phyloP scores from a whole-genome alignment of 2,329 filamentous ascomycete genomes.

The Nannizziopsis barbatae region DNA sequence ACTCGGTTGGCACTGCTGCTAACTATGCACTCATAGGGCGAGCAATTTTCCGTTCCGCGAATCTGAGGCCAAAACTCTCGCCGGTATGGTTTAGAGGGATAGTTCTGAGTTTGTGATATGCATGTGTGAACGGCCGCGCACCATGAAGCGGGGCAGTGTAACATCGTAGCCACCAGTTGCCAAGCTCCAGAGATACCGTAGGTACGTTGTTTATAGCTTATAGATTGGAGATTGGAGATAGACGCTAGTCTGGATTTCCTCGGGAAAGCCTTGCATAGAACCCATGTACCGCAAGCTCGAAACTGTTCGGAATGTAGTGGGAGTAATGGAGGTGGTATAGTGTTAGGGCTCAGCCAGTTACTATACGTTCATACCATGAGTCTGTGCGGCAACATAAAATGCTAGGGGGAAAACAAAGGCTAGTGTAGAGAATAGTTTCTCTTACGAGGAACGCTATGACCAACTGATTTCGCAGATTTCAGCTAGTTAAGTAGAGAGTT shows the following conservation, averaged over 20 bases:
- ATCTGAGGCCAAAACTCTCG: conserved; percentile 38
- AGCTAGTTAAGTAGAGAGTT: conserved; percentile 22
- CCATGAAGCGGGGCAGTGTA: conserved; percentile 3
- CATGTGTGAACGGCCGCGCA: background rate
- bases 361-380: conserved; percentile 44
- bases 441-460: background rate
- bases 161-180: conserved; percentile 44
- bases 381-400: conserved; percentile 37
- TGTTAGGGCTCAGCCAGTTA: conserved; percentile 46
- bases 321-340: conserved; percentile 42
- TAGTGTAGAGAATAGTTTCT: background rate
- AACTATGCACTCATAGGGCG: conserved; percentile 43
- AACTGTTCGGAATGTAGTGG: conserved; percentile 40
- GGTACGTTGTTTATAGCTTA: conserved; percentile 19
- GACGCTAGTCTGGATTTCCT: conserved; percentile 17
- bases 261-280: conserved; percentile 38
- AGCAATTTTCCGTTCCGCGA: conserved; percentile 43
- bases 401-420: conserved; percentile 13
- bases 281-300: conserved; percentile 40
- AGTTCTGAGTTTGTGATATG: conserved; percentile 21
- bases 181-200: conserved; percentile 41
- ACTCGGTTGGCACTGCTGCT: conserved; percentile 42
- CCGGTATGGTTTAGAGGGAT: conserved; percentile 35
- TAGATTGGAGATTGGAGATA: background rate
- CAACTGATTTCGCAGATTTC: background rate